A percentile compares a stretch with the other conserved stretches of the same genome.
Conservation (phyloP, 768 basidiomycete species). For the Russula ochroleuca region DNA sequence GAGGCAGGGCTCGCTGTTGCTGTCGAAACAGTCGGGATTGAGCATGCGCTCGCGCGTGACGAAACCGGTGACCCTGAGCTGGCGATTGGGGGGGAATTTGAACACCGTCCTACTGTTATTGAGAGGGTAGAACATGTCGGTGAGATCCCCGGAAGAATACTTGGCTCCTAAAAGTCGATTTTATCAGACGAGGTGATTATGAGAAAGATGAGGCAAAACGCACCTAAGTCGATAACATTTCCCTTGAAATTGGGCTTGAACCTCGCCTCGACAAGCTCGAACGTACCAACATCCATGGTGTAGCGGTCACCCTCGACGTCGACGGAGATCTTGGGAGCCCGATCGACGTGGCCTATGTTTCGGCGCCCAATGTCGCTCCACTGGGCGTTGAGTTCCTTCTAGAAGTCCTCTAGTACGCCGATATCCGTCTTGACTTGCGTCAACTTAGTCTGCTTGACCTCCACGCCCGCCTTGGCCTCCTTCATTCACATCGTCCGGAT, state of each 20-base stretch:
- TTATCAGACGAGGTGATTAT: not conserved
- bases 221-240: not conserved
- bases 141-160: not conserved
- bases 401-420: not conserved
- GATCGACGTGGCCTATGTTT: not conserved
- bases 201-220: constrained; percentile 1
- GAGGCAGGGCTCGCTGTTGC: not conserved
- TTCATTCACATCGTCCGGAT: not conserved
- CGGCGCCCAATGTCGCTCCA: not conserved
- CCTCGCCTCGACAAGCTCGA: not conserved
- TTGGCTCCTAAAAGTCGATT: constrained; percentile 4
- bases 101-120: not conserved
- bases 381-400: not conserved
- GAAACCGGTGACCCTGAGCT: not conserved
- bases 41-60: not conserved
- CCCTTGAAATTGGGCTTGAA: not conserved
- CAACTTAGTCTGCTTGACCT: not conserved
- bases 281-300: not conserved
- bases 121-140: not conserved
- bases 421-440: not conserved
- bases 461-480: not conserved
- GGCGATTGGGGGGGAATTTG: not conserved
- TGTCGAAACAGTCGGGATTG: not conserved
- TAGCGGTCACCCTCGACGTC: not conserved
- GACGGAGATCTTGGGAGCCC: not conserved